Evolutionary conservation across 352 stramenopile genomes (phyloP).

Genomic region (Phytophthora aleatoria): DNA sequence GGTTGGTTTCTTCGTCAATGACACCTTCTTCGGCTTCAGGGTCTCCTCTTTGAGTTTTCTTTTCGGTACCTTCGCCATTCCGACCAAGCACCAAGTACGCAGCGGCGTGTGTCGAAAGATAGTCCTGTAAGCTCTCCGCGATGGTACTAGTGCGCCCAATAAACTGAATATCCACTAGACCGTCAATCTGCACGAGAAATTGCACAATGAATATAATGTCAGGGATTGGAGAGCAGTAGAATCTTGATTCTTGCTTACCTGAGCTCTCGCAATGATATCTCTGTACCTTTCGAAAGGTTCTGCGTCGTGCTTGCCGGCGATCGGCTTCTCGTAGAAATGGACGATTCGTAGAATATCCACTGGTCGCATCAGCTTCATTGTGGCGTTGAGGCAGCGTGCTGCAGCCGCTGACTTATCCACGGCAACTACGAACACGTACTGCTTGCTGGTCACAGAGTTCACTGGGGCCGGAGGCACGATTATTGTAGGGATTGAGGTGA

Average conservation of each 20-base stretch:
- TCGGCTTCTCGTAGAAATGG: conserved; percentile 62
- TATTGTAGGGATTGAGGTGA: conserved; percentile 33
- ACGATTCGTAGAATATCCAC: conserved; percentile 53
- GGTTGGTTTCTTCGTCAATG: background rate
- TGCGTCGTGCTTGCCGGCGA: conserved; percentile 43
- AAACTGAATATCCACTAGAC: conserved; percentile 43
- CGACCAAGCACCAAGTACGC: conserved; percentile 57
- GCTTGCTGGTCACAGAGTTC: conserved; percentile 43
- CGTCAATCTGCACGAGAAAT: conserved; percentile 28
- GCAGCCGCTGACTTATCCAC: conserved; percentile 40
- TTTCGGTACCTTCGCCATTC: conserved; percentile 27
- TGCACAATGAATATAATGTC: background rate
- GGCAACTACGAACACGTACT: conserved; percentile 62
- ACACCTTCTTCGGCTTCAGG: background rate
- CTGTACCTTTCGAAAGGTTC: conserved; percentile 40
- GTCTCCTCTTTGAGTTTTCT: background rate
- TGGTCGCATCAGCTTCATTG: conserved; percentile 61
- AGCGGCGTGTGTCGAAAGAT: conserved; percentile 40
- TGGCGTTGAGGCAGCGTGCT: conserved; percentile 46
- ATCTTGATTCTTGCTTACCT: conserved; percentile 18
- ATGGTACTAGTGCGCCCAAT: conserved; percentile 45
- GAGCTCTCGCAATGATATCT: conserved; percentile 34
- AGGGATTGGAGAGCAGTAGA: background rate
- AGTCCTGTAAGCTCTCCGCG: conserved; percentile 62
- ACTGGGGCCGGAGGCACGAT: conserved; percentile 57